A percentile compares a stretch with the other conserved stretches of the same genome.
These are phyloP conservation scores for Aschersonia sp. DNA, from an alignment of 2,329 filamentous ascomycete species.

Conservation along the genomic window DNA sequence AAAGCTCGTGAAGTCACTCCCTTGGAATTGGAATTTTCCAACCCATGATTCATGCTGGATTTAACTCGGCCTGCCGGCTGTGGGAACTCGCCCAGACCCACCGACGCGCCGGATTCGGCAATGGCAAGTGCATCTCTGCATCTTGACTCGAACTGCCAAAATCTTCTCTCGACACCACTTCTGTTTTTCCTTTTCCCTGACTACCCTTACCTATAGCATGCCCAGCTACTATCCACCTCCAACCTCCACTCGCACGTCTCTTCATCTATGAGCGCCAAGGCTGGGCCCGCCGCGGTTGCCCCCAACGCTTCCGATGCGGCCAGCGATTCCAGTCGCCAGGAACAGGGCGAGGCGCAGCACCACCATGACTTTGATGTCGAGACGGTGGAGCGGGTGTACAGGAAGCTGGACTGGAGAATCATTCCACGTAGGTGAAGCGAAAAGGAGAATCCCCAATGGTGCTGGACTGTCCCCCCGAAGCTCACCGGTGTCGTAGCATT, in stretches of 20 bases:
- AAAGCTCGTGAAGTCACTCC: no score
- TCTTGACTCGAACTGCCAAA: not conserved
- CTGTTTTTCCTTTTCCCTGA: not conserved
- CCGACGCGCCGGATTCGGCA: not conserved
- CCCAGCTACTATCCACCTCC: not conserved
- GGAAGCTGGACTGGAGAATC: constrained; percentile 42
- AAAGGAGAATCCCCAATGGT: not conserved
- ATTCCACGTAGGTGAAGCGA: constrained; percentile 33
- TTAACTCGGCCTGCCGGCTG: not conserved
- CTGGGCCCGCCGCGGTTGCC: not conserved
- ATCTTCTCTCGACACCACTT: not conserved
- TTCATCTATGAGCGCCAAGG: constrained; percentile 1
- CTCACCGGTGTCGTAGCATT: constrained; percentile 42
- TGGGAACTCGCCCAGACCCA: not conserved
- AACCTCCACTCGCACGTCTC: not conserved
- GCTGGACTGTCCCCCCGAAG: no score
- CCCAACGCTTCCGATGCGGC: not conserved
- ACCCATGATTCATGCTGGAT: not conserved
- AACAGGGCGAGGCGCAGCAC: constrained; percentile 1
- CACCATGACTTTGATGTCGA: constrained; percentile 28
- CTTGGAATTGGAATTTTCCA: no score
- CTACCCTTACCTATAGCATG: not conserved
- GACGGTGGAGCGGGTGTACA: constrained; percentile 40
- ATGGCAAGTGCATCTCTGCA: not conserved
- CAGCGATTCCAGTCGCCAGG: not conserved